Evolutionary conservation across 1,139 yeast genomes (phyloP).

Genomic region (Yamadazyma atmosphaerica): DNA sequence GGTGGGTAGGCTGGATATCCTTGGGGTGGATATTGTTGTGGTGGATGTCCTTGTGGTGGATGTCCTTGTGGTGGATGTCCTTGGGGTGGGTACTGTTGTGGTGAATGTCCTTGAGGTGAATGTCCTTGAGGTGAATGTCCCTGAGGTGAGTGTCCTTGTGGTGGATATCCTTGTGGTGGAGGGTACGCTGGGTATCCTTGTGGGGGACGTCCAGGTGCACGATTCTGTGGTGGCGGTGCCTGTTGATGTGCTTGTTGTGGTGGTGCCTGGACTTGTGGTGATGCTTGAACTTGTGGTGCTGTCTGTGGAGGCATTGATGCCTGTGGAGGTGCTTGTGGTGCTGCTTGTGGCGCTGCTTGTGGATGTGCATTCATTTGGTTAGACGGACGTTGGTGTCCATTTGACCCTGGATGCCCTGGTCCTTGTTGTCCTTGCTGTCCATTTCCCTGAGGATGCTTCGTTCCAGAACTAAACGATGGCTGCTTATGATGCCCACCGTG

Average conservation of each 20-base stretch:
- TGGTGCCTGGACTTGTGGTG: too few relatives aligned
- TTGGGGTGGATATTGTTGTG: slow-evolving; percentile 8
- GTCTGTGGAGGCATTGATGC: too few relatives aligned
- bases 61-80: slow-evolving; percentile 1
- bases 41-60: slow-evolving; percentile 8
- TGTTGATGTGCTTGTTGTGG: neutral
- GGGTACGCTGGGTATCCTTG: neutral
- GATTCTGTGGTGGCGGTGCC: too few relatives aligned
- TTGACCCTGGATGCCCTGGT: neutral
- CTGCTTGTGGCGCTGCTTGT: neutral
- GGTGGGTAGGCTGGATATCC: slow-evolving; percentile 12
- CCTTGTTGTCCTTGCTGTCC: too few relatives aligned
- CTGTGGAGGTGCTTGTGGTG: too few relatives aligned
- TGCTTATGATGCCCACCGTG: slow-evolving; percentile 1
- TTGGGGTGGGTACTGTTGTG: slow-evolving; percentile 5
- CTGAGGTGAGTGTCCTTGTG: slow-evolving; percentile 1
- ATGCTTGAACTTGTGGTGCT: too few relatives aligned
- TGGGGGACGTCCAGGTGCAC: too few relatives aligned
- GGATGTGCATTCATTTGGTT: too few relatives aligned
- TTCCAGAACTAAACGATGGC: too few relatives aligned
- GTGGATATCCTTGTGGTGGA: slow-evolving; percentile 1
- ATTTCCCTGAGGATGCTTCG: too few relatives aligned
- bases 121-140: slow-evolving; percentile 4
- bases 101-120: neutral
- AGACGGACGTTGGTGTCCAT: too few relatives aligned